Percentiles rank a stretch among this genome's conserved stretches.
Conservation (phyloP, 306 rosid genomes). For the Lathyrus oleraceus region DNA sequence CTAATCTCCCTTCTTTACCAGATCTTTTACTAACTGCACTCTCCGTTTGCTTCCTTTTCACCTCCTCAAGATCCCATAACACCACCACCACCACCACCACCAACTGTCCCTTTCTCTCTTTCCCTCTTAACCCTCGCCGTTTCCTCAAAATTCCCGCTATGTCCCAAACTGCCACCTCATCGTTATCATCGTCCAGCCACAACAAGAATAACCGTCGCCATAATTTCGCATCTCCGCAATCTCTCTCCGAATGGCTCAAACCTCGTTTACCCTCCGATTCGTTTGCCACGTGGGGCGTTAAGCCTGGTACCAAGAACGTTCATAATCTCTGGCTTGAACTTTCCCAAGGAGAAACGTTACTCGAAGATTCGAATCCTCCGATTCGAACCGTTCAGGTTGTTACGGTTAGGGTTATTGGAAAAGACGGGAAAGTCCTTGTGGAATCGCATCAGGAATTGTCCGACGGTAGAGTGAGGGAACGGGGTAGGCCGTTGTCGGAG, state of each 20-base stretch:
- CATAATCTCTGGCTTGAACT: constrained; percentile 98
- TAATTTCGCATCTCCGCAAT: constrained; percentile 66
- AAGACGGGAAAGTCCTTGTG: constrained; percentile 44
- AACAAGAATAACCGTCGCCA: constrained; percentile 32
- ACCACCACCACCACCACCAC: constrained; percentile 29
- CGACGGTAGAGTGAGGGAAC: constrained; percentile 61
- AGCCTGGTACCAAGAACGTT: constrained; percentile 88
- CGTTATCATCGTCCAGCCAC: neutral
- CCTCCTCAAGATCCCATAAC: constrained; percentile 47
- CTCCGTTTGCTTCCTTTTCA: constrained; percentile 64
- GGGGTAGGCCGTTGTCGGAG: constrained; percentile 86
- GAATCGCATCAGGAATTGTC: constrained; percentile 82
- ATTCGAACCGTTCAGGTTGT: constrained; percentile 84
- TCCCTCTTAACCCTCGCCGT: constrained; percentile 60
- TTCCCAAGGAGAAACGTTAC: constrained; percentile 78
- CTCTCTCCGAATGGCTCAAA: constrained; percentile 83
- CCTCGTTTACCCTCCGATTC: constrained; percentile 81
- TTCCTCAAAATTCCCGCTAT: constrained; percentile 63
- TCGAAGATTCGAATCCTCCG: constrained; percentile 78
- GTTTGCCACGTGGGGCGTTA: constrained; percentile 89
- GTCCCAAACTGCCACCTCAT: constrained; percentile 44
- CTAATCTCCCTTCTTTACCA: constrained; percentile 45
- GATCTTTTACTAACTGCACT: constrained; percentile 67
- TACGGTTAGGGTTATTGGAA: constrained; percentile 52
- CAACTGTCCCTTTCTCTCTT: constrained; percentile 41